Evolutionary conservation across 805 yeast genomes (phyloP).

Genomic region (Phaffomyces opuntiae): DNA sequence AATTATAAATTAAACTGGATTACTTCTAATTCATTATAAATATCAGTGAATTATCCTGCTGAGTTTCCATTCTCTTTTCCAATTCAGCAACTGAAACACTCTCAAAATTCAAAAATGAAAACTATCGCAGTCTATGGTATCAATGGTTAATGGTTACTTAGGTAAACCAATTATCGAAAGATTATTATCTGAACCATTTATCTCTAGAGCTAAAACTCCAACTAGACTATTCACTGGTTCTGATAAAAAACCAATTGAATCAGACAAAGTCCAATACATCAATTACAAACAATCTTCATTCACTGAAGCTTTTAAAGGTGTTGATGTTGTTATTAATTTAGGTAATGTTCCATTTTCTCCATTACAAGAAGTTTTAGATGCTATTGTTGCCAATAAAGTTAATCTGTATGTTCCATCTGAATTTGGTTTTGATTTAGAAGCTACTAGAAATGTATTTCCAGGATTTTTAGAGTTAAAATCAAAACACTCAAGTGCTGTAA

Average conservation of each 20-base stretch:
- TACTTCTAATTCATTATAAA: no score
- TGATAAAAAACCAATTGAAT: constrained; percentile 13
- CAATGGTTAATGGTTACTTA: constrained; percentile 34
- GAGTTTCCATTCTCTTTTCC: no score
- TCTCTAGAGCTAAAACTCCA: constrained; percentile 38
- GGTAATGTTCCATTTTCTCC: constrained; percentile 26
- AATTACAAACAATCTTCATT: constrained; percentile 16
- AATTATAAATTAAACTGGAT: no score
- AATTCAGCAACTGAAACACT: no score
- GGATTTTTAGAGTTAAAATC: constrained; percentile 31
- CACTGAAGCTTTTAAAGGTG: constrained; percentile 35
- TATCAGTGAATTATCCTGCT: no score
- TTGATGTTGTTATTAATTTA: constrained; percentile 45
- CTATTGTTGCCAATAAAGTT: constrained; percentile 36
- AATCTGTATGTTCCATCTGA: constrained; percentile 54
- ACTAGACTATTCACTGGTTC: constrained; percentile 38
- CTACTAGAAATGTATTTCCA: constrained; percentile 25
- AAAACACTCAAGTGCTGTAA: constrained; percentile 31
- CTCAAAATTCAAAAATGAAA: constrained; percentile 1
- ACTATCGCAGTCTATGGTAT: constrained; percentile 48
- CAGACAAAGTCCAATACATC: constrained; percentile 16
- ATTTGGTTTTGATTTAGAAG: constrained; percentile 44
- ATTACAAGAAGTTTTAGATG: constrained; percentile 30
- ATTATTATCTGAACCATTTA: constrained; percentile 36
- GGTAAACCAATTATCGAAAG: constrained; percentile 43